Conservation (phyloP, 306 rosid species). For the Canavalia ensiformis region DNA sequence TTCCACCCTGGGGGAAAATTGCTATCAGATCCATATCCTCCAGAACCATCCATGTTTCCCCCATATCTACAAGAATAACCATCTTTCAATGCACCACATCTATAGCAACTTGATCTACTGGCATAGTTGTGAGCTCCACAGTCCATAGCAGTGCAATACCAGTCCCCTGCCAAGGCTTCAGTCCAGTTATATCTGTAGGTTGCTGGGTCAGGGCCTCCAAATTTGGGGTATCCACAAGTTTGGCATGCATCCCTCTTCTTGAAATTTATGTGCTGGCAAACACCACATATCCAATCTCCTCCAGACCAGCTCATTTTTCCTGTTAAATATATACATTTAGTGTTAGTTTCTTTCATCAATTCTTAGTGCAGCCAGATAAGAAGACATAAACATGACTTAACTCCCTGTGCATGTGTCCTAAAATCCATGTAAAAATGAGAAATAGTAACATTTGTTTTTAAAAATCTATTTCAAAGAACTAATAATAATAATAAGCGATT, state of each 20-base stretch:
- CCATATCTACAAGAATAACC: constrained; percentile 57
- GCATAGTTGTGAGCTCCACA: constrained; percentile 95
- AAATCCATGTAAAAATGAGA: neutral
- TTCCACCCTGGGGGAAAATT: constrained; percentile 91
- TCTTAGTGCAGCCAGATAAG: neutral
- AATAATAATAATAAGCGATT: too few relatives aligned
- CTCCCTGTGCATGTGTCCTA: constrained; percentile 1
- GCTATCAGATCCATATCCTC: constrained; percentile 60
- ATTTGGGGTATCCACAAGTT: constrained; percentile 80
- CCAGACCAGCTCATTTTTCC: constrained; percentile 86
- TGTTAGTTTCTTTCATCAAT: neutral
- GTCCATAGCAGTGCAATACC: constrained; percentile 74
- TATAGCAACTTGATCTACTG: constrained; percentile 78
- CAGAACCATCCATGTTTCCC: constrained; percentile 53
- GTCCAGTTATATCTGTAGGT: constrained; percentile 70
- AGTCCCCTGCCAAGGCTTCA: constrained; percentile 85
- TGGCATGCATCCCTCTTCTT: constrained; percentile 90
- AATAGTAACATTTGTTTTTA: neutral
- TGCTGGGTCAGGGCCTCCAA: constrained; percentile 90
- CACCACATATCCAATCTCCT: constrained; percentile 93
- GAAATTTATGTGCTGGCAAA: constrained; percentile 87
- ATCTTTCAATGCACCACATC: constrained; percentile 67
- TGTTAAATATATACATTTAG: constrained; percentile 12
- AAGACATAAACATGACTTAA: too few relatives aligned
- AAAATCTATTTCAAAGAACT: too few relatives aligned